Evolutionary conservation across 805 yeast genomes (phyloP).

Genomic region (Komagataella populi): DNA sequence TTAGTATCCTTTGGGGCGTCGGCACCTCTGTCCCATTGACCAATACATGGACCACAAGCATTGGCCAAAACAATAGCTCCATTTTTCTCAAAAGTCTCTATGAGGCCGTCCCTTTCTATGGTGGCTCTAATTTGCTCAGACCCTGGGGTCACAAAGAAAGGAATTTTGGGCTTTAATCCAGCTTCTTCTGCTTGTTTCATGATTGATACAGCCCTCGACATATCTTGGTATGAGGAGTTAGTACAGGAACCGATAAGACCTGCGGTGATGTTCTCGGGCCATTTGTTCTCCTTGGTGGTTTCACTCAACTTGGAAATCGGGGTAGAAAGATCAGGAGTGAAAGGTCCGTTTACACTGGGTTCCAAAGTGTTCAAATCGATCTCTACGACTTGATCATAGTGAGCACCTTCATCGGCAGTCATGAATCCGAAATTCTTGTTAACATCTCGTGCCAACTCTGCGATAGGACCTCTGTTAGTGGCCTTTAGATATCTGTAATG

Average conservation of each 20-base stretch:
- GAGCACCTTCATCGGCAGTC: conserved; percentile 84
- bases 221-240: conserved; percentile 95
- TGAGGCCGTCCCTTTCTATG: conserved; percentile 90
- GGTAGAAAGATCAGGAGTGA: conserved; percentile 95
- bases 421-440: conserved; percentile 46
- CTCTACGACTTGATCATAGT: conserved; percentile 88
- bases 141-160: conserved; percentile 94
- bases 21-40: conserved; percentile 92
- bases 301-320: conserved; percentile 82
- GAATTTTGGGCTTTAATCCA: conserved; percentile 85
- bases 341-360: conserved; percentile 96
- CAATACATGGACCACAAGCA: conserved; percentile 99
- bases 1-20: conserved; percentile 88
- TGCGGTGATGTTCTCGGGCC: conserved; percentile 90
- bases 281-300: conserved; percentile 69
- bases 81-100: conserved; percentile 75
- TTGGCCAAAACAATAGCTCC: conserved; percentile 94
- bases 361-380: conserved; percentile 80
- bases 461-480: conserved; percentile 76
- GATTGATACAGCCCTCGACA: conserved; percentile 92
- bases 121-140: conserved; percentile 98
- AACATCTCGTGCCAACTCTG: conserved; percentile 53
- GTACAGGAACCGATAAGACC: conserved; percentile 98
- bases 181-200: conserved; percentile 81
- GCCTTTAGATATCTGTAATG: conserved; percentile 80